Evolutionary conservation across 495 filamentous ascomycete species (phyloP).

Genomic region (Penicillium flavigenum): DNA sequence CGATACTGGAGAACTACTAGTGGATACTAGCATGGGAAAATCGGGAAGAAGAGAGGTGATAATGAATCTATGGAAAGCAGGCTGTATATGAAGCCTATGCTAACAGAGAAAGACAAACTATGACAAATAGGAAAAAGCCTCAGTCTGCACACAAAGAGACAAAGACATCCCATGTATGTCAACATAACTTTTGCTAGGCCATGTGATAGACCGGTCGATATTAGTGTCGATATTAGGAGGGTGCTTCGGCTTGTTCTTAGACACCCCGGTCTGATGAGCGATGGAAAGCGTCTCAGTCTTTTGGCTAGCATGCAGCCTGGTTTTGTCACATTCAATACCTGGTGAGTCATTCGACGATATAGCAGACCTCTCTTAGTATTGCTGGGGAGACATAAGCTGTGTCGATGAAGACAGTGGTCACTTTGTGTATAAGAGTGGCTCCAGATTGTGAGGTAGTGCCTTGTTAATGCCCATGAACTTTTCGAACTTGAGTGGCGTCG

Average conservation of each 20-base stretch:
- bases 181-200: too few relatives aligned
- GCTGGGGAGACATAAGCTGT: not conserved
- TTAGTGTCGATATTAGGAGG: not conserved
- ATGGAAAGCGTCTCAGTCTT: not conserved
- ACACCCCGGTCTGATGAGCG: not conserved
- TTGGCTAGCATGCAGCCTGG: not conserved
- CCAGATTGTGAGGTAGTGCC: not conserved
- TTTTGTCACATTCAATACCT: slow-evolving; percentile 1
- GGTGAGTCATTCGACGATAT: not conserved
- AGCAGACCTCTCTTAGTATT: not conserved
- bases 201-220: too few relatives aligned
- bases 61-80: too few relatives aligned
- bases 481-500: too few relatives aligned
- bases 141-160: too few relatives aligned
- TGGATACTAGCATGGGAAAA: too few relatives aligned
- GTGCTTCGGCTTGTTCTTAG: not conserved
- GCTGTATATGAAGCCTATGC: too few relatives aligned
- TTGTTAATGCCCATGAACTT: not conserved
- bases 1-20: too few relatives aligned
- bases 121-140: too few relatives aligned
- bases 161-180: too few relatives aligned
- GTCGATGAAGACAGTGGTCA: not conserved
- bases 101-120: too few relatives aligned
- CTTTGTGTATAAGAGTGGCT: not conserved
- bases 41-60: too few relatives aligned